Base-by-base conservation (phyloP, 352 stramenopile genomes). In the Pythium volutum region DNA sequence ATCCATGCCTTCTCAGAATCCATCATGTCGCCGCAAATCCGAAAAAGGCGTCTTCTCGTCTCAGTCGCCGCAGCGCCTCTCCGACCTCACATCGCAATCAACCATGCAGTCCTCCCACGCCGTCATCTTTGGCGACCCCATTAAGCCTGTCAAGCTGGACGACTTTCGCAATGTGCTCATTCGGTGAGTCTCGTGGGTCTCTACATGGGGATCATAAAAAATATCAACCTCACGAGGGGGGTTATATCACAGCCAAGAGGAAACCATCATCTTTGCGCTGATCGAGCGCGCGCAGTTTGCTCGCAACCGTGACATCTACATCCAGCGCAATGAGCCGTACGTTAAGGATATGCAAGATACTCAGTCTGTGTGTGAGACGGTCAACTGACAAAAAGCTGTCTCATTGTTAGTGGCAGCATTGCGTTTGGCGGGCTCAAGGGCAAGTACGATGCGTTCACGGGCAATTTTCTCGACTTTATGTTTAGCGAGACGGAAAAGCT, bases 181-280 rank as follows among this genome's bases (percentile, higher is more conserved):
- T 51, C 84, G 86, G 78, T 90, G 54, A 7, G 36, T 55, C 16
- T 12, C 22, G 39, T 38, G 2, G 6, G 26, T 23, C 18, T 5
- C 9, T 38, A 23, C 4, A 45, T 41, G 8, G 27, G 8, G 34
- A 25, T 55, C 27, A 26, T 31, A 1, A 2, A 4, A 16, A 12
- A 6, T 48, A n/a, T 11, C 41, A 33, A n/a, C n/a, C n/a, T n/a
- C 22, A 5, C 22, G 4, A 34, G 7, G 16, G 20, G 5, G 18
- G 10, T 50, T 16, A 26, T 27, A n/a, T 50, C 7, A 20, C 64
- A 89, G 84, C 23, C 88, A 97, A 69, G 93, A 99, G 73, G 97
- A 99, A 79, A 99, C 97, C 1, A 99, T 99, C 70, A 99, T 99
- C 75, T 99, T 99, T 73, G 95, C 96, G n/a, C 70, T 99, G 20